phyloP scores from a whole-genome alignment of 148 eudicot species.

The Chenopodium quinoa region DNA sequence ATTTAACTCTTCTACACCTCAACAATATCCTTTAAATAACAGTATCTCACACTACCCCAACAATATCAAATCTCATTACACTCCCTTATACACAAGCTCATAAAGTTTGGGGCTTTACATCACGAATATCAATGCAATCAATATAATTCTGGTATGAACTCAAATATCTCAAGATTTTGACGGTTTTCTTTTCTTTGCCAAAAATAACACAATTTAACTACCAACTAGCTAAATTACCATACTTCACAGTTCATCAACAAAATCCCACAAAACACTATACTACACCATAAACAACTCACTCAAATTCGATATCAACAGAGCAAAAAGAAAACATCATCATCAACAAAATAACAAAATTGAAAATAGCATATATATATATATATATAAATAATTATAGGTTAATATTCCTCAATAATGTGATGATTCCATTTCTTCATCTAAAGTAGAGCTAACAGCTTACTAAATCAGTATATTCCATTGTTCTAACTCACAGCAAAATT shows the following conservation, averaged over 20 bases:
- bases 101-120: background rate
- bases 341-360: background rate
- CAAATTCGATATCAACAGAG: background rate
- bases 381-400: background rate
- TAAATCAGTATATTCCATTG: background rate
- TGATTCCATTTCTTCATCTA: background rate
- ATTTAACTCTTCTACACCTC: too few relatives aligned
- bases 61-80: background rate
- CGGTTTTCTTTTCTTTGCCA: background rate
- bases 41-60: too few relatives aligned
- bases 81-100: background rate
- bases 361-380: background rate
- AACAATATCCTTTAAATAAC: background rate
- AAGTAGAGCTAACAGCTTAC: background rate
- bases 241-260: background rate
- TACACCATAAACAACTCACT: background rate
- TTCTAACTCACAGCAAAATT: background rate
- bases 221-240: background rate
- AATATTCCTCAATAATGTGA: conserved; percentile 1
- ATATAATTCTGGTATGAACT: background rate
- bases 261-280: background rate
- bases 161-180: background rate
- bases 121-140: background rate
- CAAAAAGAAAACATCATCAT: background rate
- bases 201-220: background rate